phyloP scores from a whole-genome alignment of 129 eudicot species.

The Mikania micrantha region DNA sequence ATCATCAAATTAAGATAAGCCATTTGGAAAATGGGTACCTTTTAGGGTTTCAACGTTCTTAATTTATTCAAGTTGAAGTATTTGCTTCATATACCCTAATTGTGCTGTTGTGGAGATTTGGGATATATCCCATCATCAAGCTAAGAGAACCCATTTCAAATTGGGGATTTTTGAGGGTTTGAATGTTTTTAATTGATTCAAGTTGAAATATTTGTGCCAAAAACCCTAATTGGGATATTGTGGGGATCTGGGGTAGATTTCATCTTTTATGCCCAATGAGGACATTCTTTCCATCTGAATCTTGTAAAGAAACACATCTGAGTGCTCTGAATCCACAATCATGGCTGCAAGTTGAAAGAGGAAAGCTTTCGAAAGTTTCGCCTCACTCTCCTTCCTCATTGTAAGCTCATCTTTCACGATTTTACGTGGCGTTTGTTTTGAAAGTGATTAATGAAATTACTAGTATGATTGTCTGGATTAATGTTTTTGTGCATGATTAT shows the following conservation, averaged over 20 bases:
- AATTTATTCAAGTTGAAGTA: constrained; percentile 10
- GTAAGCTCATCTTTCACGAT: constrained; percentile 35
- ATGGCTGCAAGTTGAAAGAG: constrained; percentile 99
- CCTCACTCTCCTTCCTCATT: constrained; percentile 69
- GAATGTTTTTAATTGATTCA: constrained; percentile 9
- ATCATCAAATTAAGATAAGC: neutral
- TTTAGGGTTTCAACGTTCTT: constrained; percentile 16
- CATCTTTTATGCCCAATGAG: constrained; percentile 79
- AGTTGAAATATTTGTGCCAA: constrained; percentile 2
- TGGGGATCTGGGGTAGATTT: constrained; percentile 90
- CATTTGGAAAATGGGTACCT: constrained; percentile 5
- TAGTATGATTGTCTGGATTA: neutral
- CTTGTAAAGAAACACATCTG: constrained; percentile 79
- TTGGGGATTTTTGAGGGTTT: constrained; percentile 18
- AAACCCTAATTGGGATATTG: constrained; percentile 39
- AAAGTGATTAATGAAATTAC: neutral
- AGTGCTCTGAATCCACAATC: constrained; percentile 87
- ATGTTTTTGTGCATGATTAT: neutral
- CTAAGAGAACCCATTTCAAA: constrained; percentile 3
- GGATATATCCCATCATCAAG: neutral
- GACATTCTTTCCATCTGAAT: constrained; percentile 78
- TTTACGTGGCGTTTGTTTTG: neutral
- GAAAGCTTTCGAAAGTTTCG: constrained; percentile 72
- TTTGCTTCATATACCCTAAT: constrained; percentile 13
- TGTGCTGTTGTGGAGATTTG: constrained; percentile 70